phyloP scores from a whole-genome alignment of 495 filamentous ascomycete species.

The Poronia punctata region DNA sequence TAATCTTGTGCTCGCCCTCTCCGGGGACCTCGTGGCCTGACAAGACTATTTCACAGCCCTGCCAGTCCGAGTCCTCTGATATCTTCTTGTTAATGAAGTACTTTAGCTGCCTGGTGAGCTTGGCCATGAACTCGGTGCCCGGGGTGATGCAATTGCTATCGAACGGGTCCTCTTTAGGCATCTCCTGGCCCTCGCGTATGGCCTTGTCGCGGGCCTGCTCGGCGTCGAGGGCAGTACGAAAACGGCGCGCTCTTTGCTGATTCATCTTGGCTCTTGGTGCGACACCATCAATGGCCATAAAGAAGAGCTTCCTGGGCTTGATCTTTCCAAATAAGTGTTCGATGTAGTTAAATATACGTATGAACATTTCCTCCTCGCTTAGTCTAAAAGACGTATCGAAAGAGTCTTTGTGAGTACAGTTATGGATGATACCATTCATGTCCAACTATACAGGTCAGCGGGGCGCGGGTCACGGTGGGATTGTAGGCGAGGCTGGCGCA shows the following conservation, averaged over 20 bases:
- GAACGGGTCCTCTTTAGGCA: constrained; percentile 93
- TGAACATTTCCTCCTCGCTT: constrained; percentile 98
- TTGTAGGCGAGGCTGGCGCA: constrained; percentile 30
- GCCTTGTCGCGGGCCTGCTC: constrained; percentile 88
- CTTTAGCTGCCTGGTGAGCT: constrained; percentile 85
- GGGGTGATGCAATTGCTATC: constrained; percentile 99
- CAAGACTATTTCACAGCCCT: constrained; percentile 88
- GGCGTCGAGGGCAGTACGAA: constrained; percentile 87
- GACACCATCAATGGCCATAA: constrained; percentile 98
- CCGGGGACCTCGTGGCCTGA: constrained; percentile 99
- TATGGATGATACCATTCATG: constrained; percentile 99
- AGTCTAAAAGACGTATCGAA: constrained; percentile 79
- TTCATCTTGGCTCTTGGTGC: constrained; percentile 99
- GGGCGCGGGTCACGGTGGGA: constrained; percentile 8
- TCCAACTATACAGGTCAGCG: constrained; percentile 54
- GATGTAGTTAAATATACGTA: constrained; percentile 99
- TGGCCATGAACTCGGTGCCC: constrained; percentile 96
- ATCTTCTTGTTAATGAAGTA: constrained; percentile 99
- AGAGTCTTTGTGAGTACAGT: constrained; percentile 95
- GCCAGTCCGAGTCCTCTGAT: constrained; percentile 94
- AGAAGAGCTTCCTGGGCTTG: constrained; percentile 95
- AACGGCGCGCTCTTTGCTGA: constrained; percentile 91
- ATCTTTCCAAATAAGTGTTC: constrained; percentile 99
- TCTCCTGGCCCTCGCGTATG: constrained; percentile 74
- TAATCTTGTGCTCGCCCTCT: constrained; percentile 99